A percentile compares a stretch with the other conserved stretches of the same genome.
Conservation (phyloP, 2,329 filamentous ascomycete genomes). For the Passalora sequoiae region DNA sequence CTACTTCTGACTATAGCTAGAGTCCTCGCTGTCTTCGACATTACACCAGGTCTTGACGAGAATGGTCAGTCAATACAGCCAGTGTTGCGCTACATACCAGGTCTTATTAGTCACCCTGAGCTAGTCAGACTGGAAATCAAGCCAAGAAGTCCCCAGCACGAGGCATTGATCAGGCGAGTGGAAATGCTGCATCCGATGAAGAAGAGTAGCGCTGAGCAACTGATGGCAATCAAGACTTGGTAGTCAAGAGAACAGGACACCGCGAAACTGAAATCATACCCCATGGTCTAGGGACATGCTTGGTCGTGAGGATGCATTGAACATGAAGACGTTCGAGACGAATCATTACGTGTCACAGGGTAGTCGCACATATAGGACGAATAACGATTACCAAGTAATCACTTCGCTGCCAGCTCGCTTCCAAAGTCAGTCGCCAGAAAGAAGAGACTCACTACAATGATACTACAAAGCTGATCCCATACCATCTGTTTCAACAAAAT, state of each 20-base stretch:
- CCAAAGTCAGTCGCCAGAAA: no score
- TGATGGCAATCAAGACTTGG: not conserved
- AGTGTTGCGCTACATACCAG: not conserved
- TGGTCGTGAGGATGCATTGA: no score
- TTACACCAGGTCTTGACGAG: constrained; percentile 6
- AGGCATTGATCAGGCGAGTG: not conserved
- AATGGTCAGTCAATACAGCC: constrained; percentile 12
- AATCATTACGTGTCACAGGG: no score
- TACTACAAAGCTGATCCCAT: no score
- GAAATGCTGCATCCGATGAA: not conserved
- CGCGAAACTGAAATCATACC: no score
- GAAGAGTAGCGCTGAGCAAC: not conserved
- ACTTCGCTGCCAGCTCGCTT: no score
- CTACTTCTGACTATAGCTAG: constrained; percentile 11
- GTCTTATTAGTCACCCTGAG: not conserved
- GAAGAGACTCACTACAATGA: no score
- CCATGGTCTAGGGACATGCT: no score
- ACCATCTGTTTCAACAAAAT: no score
- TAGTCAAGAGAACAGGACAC: not conserved
- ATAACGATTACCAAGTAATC: no score
- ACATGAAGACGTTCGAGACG: no score
- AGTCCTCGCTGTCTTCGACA: constrained; percentile 11
- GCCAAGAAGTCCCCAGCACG: not conserved
- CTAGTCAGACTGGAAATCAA: not conserved
- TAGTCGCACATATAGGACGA: no score